Conservation (phyloP, 345 rosid genomes). For the Isatis tinctoria region DNA sequence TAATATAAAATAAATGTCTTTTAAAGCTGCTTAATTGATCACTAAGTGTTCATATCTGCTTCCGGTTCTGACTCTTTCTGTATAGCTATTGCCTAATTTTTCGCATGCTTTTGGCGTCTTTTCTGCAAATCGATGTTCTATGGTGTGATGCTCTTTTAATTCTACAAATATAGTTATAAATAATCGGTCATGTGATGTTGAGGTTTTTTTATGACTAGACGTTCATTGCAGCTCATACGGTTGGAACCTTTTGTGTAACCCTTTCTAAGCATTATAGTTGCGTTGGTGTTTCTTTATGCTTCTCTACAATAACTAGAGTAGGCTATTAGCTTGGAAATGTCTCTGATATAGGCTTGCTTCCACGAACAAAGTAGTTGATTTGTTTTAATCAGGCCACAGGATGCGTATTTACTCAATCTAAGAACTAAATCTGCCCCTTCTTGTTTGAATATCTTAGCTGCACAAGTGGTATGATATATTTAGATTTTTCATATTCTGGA, state of each 20-base stretch:
- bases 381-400: neutral
- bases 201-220: neutral
- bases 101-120: neutral
- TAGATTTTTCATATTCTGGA: neutral
- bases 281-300: neutral
- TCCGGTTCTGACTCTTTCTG: neutral
- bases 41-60: neutral
- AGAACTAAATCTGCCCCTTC: neutral
- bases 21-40: neutral
- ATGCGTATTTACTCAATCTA: neutral
- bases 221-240: neutral
- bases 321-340: slow-evolving; percentile 3
- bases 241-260: neutral
- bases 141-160: neutral
- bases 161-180: neutral
- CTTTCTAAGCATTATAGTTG: neutral
- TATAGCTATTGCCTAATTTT: neutral
- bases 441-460: neutral
- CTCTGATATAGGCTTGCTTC: neutral
- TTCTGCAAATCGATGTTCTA: neutral
- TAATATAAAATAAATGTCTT: slow-evolving; percentile 19
- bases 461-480: neutral
- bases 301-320: neutral
- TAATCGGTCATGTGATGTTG: neutral
- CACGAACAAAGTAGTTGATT: neutral